A percentile compares a stretch with the other conserved stretches of the same genome.
Conservation (phyloP, 352 stramenopile genomes). For the Thraustochytrium sp. region DNA sequence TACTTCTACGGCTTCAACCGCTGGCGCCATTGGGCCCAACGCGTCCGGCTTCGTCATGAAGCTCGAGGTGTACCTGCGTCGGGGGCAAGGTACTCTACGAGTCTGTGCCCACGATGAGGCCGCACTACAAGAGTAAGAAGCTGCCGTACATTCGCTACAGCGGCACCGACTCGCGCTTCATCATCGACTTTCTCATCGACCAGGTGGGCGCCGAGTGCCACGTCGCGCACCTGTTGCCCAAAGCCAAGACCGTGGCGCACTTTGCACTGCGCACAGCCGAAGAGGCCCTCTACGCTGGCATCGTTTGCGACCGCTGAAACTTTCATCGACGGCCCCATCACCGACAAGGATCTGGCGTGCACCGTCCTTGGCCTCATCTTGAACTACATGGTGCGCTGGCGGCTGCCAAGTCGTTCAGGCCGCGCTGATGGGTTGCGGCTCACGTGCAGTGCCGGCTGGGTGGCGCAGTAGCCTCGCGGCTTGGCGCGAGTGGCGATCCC, state of each 20-base stretch:
- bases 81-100: not conserved
- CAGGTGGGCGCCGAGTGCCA: not conserved
- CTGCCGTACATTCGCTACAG: conserved; percentile 2
- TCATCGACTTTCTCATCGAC: not conserved
- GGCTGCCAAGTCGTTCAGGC: no score
- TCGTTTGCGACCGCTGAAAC: not conserved
- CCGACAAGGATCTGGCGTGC: not conserved
- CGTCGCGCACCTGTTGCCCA: not conserved
- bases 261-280: not conserved
- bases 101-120: not conserved
- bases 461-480: no score
- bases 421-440: no score
- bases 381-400: not conserved
- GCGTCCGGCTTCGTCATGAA: not conserved
- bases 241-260: not conserved
- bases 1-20: not conserved
- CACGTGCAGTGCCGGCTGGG: no score
- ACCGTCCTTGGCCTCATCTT: not conserved
- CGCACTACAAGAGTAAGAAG: not conserved
- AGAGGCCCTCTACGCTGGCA: not conserved
- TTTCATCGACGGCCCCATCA: not conserved
- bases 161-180: not conserved
- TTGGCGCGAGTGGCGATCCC: no score
- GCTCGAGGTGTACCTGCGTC: not conserved
- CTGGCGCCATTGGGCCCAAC: not conserved